Evolutionary conservation across 2,329 filamentous ascomycete species (phyloP).

Genomic region (Lasiodiplodia gonubiensis): DNA sequence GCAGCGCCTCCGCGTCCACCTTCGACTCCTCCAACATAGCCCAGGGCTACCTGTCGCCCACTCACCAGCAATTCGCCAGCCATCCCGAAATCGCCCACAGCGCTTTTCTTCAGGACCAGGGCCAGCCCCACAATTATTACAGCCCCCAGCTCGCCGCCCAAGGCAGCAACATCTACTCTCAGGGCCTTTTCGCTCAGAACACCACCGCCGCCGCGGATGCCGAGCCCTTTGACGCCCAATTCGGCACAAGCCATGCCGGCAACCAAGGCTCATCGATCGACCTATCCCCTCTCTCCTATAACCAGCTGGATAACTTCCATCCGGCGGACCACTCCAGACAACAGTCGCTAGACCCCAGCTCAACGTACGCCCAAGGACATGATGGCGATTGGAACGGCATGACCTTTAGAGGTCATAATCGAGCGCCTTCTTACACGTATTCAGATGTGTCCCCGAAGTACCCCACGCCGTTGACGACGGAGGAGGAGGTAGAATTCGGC

Average conservation of each 20-base stretch:
- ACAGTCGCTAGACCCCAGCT: slow-evolving; percentile 66
- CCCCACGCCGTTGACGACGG: slow-evolving; percentile 85
- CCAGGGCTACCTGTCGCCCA: slow-evolving; percentile 51
- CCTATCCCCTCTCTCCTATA: slow-evolving; percentile 62
- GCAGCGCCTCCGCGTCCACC: slow-evolving; percentile 33
- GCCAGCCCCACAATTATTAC: slow-evolving; percentile 61
- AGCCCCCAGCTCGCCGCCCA: slow-evolving; percentile 47
- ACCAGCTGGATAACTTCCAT: slow-evolving; percentile 54
- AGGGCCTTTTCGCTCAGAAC: slow-evolving; percentile 43
- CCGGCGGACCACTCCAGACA: slow-evolving; percentile 64
- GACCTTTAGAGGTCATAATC: slow-evolving; percentile 79
- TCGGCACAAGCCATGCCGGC: slow-evolving; percentile 64
- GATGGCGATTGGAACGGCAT: slow-evolving; percentile 65
- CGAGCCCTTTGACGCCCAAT: slow-evolving; percentile 39
- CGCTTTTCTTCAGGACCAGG: slow-evolving; percentile 49
- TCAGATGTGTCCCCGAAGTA: slow-evolving; percentile 84
- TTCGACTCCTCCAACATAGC: slow-evolving; percentile 49
- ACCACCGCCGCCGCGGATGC: slow-evolving; percentile 32
- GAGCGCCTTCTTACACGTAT: slow-evolving; percentile 81
- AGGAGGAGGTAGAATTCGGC: too few relatives aligned
- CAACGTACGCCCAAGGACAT: slow-evolving; percentile 62
- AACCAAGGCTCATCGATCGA: slow-evolving; percentile 63
- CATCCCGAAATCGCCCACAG: slow-evolving; percentile 50
- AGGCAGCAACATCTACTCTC: slow-evolving; percentile 42
- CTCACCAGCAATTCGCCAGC: slow-evolving; percentile 52